phyloP scores from a whole-genome alignment of 2,329 filamentous ascomycete species.

The Paecilomyces sp. region DNA sequence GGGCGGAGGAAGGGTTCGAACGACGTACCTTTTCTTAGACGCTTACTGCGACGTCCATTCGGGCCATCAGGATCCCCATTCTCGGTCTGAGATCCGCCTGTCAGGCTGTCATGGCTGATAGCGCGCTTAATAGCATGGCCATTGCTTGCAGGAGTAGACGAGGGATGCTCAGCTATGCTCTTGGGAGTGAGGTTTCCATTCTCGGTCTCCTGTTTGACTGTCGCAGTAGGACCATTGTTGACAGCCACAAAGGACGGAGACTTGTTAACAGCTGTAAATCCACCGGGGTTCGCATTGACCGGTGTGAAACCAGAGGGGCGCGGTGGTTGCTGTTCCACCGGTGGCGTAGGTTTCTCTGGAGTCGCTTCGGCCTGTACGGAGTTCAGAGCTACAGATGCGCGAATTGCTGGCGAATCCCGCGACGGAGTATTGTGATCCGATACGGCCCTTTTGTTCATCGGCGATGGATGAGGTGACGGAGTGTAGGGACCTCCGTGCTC shows the following conservation, averaged over 20 bases:
- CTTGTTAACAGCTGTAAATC: constrained; percentile 55
- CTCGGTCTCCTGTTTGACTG: constrained; percentile 47
- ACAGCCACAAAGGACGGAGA: constrained; percentile 37
- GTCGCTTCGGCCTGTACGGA: constrained; percentile 36
- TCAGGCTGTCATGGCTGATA: constrained; percentile 51
- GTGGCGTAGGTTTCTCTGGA: constrained; percentile 25
- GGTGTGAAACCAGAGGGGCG: constrained; percentile 58
- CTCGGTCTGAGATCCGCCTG: constrained; percentile 33
- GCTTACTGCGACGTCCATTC: constrained; percentile 77
- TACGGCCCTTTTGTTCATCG: constrained; percentile 55
- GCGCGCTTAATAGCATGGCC: constrained; percentile 66
- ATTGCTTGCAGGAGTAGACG: constrained; percentile 48
- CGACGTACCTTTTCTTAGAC: constrained; percentile 73
- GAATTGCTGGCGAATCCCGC: constrained; percentile 61
- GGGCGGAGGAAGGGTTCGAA: neutral
- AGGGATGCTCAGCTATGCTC: constrained; percentile 56
- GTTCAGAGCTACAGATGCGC: constrained; percentile 50
- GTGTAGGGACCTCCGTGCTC: constrained; percentile 91
- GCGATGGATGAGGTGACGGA: constrained; percentile 65
- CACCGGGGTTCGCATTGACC: constrained; percentile 54
- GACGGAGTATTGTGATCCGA: constrained; percentile 31
- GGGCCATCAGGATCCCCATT: constrained; percentile 54
- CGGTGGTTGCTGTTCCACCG: constrained; percentile 30
- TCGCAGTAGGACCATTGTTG: constrained; percentile 26
- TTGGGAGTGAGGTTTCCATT: constrained; percentile 54